Evolutionary conservation across 1,139 yeast genomes (phyloP).

Genomic region (Hyphopichia pseudoburtonii): DNA sequence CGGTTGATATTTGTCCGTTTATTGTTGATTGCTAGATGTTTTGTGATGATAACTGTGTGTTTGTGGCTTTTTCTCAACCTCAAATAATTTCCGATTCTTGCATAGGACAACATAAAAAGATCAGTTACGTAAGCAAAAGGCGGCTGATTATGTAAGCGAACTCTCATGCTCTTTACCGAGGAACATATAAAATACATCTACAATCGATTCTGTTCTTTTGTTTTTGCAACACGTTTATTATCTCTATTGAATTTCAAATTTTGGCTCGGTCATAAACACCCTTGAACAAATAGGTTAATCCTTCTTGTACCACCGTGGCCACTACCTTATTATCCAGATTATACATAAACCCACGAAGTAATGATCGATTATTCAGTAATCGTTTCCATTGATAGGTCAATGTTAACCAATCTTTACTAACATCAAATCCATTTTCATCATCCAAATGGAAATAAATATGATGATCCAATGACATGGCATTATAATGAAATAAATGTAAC

Average conservation of each 20-base stretch:
- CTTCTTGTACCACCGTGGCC: constrained; percentile 47
- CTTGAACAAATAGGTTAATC: constrained; percentile 32
- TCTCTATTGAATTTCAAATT: constrained; percentile 6
- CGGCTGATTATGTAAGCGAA: no score
- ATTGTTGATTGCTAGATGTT: no score
- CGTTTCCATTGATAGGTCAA: constrained; percentile 39
- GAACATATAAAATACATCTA: no score
- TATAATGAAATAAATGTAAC: constrained; percentile 44
- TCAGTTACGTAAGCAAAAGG: no score
- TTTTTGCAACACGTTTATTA: not conserved
- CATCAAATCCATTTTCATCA: constrained; percentile 28
- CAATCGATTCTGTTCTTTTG: not conserved
- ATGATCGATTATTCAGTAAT: constrained; percentile 34
- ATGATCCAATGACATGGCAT: constrained; percentile 51
- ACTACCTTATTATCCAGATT: constrained; percentile 34
- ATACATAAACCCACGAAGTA: constrained; percentile 40
- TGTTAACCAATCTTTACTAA: constrained; percentile 41
- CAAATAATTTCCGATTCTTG: no score
- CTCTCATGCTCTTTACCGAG: no score
- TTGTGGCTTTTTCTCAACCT: no score
- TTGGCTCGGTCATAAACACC: constrained; percentile 29
- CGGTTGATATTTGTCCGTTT: no score
- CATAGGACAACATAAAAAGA: no score
- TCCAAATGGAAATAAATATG: constrained; percentile 44
- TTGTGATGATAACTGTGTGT: no score